A percentile compares a stretch with the other conserved stretches of the same genome.
phyloP scores from a whole-genome alignment of 169 alveolate species.

The Cystoisospora suis region DNA sequence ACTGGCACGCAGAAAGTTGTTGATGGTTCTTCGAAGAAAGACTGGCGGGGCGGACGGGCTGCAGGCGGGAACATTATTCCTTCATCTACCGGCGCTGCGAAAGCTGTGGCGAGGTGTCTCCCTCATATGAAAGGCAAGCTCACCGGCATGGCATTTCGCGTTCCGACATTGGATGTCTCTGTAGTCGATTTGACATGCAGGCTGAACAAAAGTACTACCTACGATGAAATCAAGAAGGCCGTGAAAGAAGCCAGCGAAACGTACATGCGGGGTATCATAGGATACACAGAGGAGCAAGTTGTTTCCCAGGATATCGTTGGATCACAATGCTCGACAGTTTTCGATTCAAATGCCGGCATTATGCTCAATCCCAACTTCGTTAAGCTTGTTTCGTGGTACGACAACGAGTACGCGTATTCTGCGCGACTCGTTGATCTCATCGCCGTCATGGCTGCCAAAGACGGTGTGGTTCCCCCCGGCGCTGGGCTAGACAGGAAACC shows the following conservation, averaged over 20 bases:
- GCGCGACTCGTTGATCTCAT: constrained; percentile 96
- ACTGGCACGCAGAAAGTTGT: constrained; percentile 98
- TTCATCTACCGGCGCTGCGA: constrained; percentile 98
- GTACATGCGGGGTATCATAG: constrained; percentile 92
- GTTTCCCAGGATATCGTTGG: constrained; percentile 95
- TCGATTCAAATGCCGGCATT: constrained; percentile 97
- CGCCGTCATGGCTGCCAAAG: constrained; percentile 73
- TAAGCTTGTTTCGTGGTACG: constrained; percentile 97
- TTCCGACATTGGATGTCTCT: constrained; percentile 97
- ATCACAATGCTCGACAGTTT: constrained; percentile 92
- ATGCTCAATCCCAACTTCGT: constrained; percentile 94
- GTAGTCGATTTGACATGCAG: constrained; percentile 98
- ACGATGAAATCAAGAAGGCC: constrained; percentile 90
- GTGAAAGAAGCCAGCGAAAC: constrained; percentile 93
- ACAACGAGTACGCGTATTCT: constrained; percentile 99
- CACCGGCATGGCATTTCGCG: constrained; percentile 99
- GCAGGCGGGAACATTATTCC: constrained; percentile 98
- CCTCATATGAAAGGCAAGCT: constrained; percentile 97
- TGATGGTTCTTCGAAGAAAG: constrained; percentile 98
- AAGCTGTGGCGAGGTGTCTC: constrained; percentile 98
- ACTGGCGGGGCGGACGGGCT: constrained; percentile 99
- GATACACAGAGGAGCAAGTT: constrained; percentile 94
- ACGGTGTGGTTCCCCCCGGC: constrained; percentile 48
- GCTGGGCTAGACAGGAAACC: constrained; percentile 46
- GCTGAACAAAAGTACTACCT: constrained; percentile 91